Base-by-base conservation (phyloP, 306 rosid species). In the Ammopiptanthus mongolicus region DNA sequence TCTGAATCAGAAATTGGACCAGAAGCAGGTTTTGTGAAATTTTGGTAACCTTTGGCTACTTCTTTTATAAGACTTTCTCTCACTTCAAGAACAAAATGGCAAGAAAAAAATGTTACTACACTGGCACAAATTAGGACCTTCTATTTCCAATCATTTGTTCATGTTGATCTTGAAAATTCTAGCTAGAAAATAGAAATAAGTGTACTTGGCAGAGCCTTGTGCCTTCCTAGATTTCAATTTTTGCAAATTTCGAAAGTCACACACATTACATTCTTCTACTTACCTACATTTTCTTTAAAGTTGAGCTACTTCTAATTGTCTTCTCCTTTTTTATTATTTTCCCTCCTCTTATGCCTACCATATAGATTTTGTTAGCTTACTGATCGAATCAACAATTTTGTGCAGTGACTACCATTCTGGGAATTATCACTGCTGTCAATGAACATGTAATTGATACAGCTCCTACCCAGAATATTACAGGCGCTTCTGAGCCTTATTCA, bases 1-100 rank as follows among this genome's bases (percentile, higher is more conserved):
- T 95, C 99, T 18, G 88, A 87, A 52, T 92, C 99, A 78, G 99
- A 95, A 82, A 95, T 95, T 81, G 99, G 90, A 76, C 99, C 99
- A 80, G 99, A 95, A 95, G 97, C 99, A 95, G 97, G 99, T 95
- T 86, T 95, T 86, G 91, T 92, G 97, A 88, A 91, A 55, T 78
- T 91, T 89, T 92, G 93, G 87, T 90, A 87, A 86, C 92, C 75
- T 87, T 86, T 86, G 85, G 85, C 87, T 80, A 63, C 91, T 85
- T 86, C 83, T 85, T 76, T 77, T 63, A 50, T 4, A 33, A 65
- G 77, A 60, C 36, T 69, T 48, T 72, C 17, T 39, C 12, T 44
- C 72, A 19, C 37, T 12, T 60, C 48, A 65, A 60, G 73, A 11
- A 56, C 37, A 74, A 74, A 59, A 22, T 83, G 47, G 67, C 65